Evolutionary conservation across 2,329 filamentous ascomycete genomes (phyloP), one percentile per base, ranked within the genome.

Genomic region (Cercospora citrullina): DNA sequence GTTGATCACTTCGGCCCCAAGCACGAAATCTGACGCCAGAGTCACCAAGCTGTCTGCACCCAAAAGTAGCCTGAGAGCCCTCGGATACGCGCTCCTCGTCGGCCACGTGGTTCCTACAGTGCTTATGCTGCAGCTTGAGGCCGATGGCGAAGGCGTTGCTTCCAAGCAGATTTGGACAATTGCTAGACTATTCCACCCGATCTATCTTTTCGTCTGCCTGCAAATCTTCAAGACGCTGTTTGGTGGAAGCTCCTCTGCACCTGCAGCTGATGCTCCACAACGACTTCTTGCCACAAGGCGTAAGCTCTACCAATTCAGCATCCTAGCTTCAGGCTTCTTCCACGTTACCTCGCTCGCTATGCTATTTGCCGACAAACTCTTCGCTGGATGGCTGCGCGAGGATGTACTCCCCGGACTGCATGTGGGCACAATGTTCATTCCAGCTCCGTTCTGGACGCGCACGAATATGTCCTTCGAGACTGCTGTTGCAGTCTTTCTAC

Each of bases 111-210:
- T 67, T 26, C 72, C 72, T 8, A 72, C 71, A 8, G 23, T 72
- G 10, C 58, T 72, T n/a, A 72, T 73, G 72, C 59, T 70, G 21
- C 66, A 67, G 28, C 59, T 64, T 16, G 42, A 68, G 16, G 63
- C 68, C 21, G 69, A 71, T 31, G 71, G 69, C 5, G 65, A 69
- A 18, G 72, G 72, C 9, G 23, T 70, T 4, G 55, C 64, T 21
- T 71, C 66, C 4, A 69, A 72, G 63, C 72, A 72, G 39, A 30
- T 73, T 26, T 73, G 72, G 72, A 72, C 71, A 5, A 69, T 73
- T 36, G 42, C 65, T 5, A 33, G 72, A 8, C 69, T 73, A 12
- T 73, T 73, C 65, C 72, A 73, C 59, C 72, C 72, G 3, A 12
- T 72, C 4, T 71, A 71, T 45, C 65, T 73, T 12, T 69, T 69